Conservation (phyloP, 2,329 filamentous ascomycete species). For the Pseudogymnoascus destructans region DNA sequence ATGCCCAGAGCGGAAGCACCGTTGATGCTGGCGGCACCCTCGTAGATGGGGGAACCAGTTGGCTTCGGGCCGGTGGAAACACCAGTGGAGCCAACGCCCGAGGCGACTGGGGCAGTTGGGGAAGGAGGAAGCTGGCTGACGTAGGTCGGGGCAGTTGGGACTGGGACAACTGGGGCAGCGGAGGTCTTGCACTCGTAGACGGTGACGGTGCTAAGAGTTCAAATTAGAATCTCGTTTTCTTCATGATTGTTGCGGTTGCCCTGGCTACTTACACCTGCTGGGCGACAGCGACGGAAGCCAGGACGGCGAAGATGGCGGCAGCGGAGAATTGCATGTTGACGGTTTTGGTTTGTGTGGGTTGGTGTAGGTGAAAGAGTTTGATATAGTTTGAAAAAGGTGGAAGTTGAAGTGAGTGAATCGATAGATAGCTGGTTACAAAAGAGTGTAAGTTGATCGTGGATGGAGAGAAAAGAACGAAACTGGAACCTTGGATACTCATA, state of each 20-base stretch:
- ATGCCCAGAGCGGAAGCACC: conserved; percentile 23
- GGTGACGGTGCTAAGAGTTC: conserved; percentile 20
- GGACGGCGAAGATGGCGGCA: conserved; percentile 21
- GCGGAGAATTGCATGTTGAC: conserved; percentile 27
- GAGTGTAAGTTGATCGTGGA: conserved; percentile 24
- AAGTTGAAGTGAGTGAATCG: conserved; percentile 13
- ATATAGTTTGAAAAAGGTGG: conserved; percentile 12
- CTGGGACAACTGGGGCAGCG: conserved; percentile 9
- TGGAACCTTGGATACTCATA: background rate
- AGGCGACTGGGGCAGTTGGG: conserved; percentile 11
- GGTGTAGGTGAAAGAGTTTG: conserved; percentile 11
- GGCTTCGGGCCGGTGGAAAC: conserved; percentile 15
- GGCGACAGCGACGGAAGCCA: conserved; percentile 22
- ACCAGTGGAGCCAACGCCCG: conserved; percentile 17
- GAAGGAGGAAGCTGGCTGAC: conserved; percentile 9
- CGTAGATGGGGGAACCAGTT: conserved; percentile 22
- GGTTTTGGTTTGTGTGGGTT: conserved; percentile 17
- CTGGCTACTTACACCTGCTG: conserved; percentile 15
- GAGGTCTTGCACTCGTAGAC: conserved; percentile 19
- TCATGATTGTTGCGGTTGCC: background rate
- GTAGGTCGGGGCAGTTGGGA: conserved; percentile 10
- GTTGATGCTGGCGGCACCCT: conserved; percentile 22
- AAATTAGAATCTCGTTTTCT: conserved; percentile 12
- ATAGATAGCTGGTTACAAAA: conserved; percentile 17
- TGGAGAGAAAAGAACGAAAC: conserved; percentile 15